These are phyloP conservation scores for Beauveria brongniartii DNA, from an alignment of 2,329 filamentous ascomycete genomes.

Conservation along the genomic window DNA sequence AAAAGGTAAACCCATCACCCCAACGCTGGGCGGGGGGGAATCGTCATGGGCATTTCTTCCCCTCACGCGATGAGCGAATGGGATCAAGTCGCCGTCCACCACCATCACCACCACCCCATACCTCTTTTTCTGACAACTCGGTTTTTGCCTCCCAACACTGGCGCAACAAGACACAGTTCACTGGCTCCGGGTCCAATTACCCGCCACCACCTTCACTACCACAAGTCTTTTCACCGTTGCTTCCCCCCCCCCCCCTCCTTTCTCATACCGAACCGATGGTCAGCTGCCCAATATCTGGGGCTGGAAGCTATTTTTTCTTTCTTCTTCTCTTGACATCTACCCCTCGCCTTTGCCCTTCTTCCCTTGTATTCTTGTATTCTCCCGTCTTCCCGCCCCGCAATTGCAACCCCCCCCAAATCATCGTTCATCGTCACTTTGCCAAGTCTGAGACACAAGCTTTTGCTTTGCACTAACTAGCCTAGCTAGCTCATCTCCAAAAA, in stretches of 20 bases:
- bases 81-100: neutral
- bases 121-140: no score
- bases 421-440: neutral
- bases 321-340: neutral
- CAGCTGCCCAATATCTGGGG: neutral
- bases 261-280: neutral
- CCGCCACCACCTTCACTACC: neutral
- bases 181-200: neutral
- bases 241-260: neutral
- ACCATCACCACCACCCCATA: neutral
- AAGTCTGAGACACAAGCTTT: neutral
- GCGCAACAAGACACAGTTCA: no score
- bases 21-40: no score
- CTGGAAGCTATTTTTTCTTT: neutral
- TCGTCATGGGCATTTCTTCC: no score
- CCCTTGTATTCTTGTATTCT: neutral
- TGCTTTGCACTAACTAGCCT: no score
- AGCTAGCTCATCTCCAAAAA: no score
- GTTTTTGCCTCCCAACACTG: no score
- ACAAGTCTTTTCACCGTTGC: neutral
- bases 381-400: neutral
- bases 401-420: neutral
- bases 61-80: neutral
- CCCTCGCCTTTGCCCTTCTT: neutral
- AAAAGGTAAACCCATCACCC: no score